Evolutionary conservation across 2,329 filamentous ascomycete species (phyloP).

Genomic region (Tympanopsis confertula): DNA sequence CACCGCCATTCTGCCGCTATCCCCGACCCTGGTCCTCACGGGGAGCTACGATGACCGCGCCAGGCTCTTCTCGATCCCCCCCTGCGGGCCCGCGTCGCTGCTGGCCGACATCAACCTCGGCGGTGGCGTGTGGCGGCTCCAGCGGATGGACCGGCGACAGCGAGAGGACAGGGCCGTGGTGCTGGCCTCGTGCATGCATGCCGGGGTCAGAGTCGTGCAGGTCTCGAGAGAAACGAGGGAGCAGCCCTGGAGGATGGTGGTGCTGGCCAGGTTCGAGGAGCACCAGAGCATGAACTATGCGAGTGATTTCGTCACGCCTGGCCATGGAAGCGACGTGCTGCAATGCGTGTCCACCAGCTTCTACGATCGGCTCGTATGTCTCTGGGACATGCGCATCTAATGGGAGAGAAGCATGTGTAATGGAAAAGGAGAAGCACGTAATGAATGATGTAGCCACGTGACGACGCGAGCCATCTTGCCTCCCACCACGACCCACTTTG

Average conservation of each 20-base stretch:
- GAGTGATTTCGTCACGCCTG: conserved; percentile 46
- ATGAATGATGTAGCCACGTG: no score
- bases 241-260: conserved; percentile 44
- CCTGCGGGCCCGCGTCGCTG: conserved; percentile 30
- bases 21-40: conserved; percentile 53
- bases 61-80: conserved; percentile 47
- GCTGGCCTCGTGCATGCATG: conserved; percentile 92
- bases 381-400: conserved; percentile 55
- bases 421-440: no score
- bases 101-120: conserved; percentile 60
- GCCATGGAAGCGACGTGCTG: conserved; percentile 15
- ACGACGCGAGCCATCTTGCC: no score
- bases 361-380: conserved; percentile 59
- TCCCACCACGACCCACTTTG: no score
- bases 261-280: conserved; percentile 66
- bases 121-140: conserved; percentile 77
- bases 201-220: conserved; percentile 59
- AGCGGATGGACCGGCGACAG: conserved; percentile 33
- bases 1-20: conserved; percentile 70
- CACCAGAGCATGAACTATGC: conserved; percentile 95
- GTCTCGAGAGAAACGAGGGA: conserved; percentile 19
- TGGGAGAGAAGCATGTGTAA: no score
- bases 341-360: conserved; percentile 63
- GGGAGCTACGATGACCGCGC: conserved; percentile 86
- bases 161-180: conserved; percentile 27